phyloP scores from a whole-genome alignment of 2,329 filamentous ascomycete species.

The Niveomyces coronatus region DNA sequence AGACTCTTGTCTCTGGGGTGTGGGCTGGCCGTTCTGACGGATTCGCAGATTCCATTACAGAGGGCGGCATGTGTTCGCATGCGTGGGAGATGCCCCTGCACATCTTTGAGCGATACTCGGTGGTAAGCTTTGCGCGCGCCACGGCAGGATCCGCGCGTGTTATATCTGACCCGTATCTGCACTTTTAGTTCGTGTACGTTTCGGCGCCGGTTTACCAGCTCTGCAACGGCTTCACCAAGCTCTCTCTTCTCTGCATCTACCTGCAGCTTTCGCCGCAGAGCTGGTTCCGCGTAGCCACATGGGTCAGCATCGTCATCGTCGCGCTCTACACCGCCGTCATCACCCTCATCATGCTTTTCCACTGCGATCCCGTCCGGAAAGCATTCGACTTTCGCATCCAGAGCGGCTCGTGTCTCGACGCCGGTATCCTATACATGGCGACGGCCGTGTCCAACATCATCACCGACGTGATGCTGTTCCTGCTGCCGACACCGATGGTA shows the following conservation, averaged over 20 bases:
- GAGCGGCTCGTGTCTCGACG: slow-evolving; percentile 28
- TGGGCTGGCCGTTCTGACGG: too few relatives aligned
- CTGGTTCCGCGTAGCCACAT: slow-evolving; percentile 21
- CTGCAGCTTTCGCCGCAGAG: slow-evolving; percentile 24
- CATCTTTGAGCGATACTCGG: slow-evolving; percentile 12
- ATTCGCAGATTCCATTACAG: slow-evolving; percentile 12
- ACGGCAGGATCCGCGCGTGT: not conserved
- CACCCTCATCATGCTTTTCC: slow-evolving; percentile 16
- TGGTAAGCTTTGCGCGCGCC: slow-evolving; percentile 11
- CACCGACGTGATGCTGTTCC: slow-evolving; percentile 27
- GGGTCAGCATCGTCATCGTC: slow-evolving; percentile 20
- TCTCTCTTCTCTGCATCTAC: slow-evolving; percentile 28
- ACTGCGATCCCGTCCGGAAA: slow-evolving; percentile 16
- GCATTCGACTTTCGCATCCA: slow-evolving; percentile 14
- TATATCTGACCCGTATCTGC: too few relatives aligned
- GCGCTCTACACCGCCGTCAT: slow-evolving; percentile 20
- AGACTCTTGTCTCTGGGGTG: too few relatives aligned
- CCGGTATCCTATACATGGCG: slow-evolving; percentile 35
- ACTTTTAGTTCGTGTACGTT: slow-evolving; percentile 15
- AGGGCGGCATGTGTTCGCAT: slow-evolving; percentile 14
- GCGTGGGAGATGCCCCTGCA: slow-evolving; percentile 16
- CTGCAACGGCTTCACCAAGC: slow-evolving; percentile 25
- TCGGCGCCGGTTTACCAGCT: slow-evolving; percentile 22
- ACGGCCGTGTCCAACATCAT: slow-evolving; percentile 26
- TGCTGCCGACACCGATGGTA: slow-evolving; percentile 35